Evolutionary conservation across 169 alveolate species (phyloP).

Genomic region (Besnoitia besnoiti): DNA sequence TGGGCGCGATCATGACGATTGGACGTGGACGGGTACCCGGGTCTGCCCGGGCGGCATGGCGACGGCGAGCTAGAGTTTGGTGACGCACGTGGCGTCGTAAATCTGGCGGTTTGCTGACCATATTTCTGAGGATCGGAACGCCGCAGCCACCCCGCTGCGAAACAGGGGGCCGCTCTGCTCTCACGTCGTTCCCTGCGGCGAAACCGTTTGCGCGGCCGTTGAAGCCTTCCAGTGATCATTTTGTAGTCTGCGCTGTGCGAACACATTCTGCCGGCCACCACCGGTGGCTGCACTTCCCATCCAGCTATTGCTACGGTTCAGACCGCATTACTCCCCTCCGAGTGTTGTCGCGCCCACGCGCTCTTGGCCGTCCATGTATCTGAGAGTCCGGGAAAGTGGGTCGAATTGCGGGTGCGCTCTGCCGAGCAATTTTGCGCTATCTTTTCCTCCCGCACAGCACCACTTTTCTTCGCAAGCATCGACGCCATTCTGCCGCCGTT

Average conservation of each 20-base stretch:
- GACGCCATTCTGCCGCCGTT: neutral
- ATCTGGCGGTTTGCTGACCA: neutral
- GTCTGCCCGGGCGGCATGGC: neutral
- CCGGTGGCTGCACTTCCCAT: constrained; percentile 7
- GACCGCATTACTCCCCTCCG: neutral
- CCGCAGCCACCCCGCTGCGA: too few species aligned
- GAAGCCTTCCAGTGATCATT: neutral
- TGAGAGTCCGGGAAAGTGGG: neutral
- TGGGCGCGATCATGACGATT: neutral
- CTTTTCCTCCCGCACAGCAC: neutral
- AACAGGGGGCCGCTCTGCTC: too few species aligned
- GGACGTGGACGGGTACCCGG: neutral
- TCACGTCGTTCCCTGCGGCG: neutral
- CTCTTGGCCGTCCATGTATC: neutral
- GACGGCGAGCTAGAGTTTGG: neutral
- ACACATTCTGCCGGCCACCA: neutral
- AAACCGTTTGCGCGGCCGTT: neutral
- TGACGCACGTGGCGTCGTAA: too few species aligned
- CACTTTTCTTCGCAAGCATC: neutral
- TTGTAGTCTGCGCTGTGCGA: neutral
- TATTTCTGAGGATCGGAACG: neutral
- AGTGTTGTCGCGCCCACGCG: constrained; percentile 3
- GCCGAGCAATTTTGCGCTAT: neutral
- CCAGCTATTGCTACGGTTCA: neutral
- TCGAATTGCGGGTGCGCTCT: neutral